Evolutionary conservation across 345 rosid species (phyloP).

Genomic region (Geranium brycei): DNA sequence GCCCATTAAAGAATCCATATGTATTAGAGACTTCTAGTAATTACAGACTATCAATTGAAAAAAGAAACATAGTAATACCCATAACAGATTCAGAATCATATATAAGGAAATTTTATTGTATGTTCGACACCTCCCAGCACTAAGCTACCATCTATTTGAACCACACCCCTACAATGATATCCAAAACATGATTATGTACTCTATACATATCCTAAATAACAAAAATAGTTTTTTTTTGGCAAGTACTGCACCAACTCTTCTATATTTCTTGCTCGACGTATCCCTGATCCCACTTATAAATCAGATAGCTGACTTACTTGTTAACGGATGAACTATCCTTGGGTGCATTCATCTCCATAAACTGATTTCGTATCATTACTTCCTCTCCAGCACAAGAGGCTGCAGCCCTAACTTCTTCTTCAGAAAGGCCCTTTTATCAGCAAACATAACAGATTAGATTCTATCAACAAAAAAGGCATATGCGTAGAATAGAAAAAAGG

Average conservation of each 20-base stretch:
- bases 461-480: background rate
- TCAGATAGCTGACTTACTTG: constrained; percentile 49
- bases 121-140: background rate
- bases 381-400: constrained; percentile 97
- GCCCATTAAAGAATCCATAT: background rate
- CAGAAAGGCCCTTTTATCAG: constrained; percentile 76
- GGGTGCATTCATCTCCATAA: constrained; percentile 97
- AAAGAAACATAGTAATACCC: background rate
- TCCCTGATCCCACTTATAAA: background rate
- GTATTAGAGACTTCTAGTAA: background rate
- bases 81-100: background rate
- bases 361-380: constrained; percentile 86
- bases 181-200: background rate
- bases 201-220: no score
- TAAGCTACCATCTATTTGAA: constrained; percentile 6
- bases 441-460: constrained; percentile 9
- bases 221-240: no score
- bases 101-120: background rate
- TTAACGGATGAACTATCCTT: constrained; percentile 77
- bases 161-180: background rate
- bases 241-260: no score
- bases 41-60: background rate
- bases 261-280: no score
- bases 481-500: constrained; percentile 1
- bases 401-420: constrained; percentile 89